A percentile compares a stretch with the other conserved stretches of the same genome.
These are phyloP conservation scores for Escovopsis weberi DNA, from an alignment of 2,329 filamentous ascomycete species.

Conservation along the genomic window DNA sequence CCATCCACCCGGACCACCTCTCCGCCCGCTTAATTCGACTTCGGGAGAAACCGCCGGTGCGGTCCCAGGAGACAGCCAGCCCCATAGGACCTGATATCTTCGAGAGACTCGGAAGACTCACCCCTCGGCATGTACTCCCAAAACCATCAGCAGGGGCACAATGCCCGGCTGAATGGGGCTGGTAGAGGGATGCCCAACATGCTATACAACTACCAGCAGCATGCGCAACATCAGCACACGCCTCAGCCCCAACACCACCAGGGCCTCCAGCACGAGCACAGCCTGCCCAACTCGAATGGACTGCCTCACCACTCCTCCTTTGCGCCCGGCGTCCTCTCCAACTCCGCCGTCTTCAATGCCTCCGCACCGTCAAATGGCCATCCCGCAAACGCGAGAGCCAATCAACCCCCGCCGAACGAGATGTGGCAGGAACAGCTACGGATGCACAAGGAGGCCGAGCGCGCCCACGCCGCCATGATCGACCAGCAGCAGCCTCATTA, in stretches of 20 bases:
- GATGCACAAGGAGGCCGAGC: slow-evolving; percentile 62
- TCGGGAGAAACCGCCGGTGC: slow-evolving; percentile 17
- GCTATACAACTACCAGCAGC: slow-evolving; percentile 55
- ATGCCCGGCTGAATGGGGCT: slow-evolving; percentile 54
- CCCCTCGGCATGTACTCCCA: slow-evolving; percentile 56
- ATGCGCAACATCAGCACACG: slow-evolving; percentile 46
- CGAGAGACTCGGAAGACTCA: slow-evolving; percentile 6
- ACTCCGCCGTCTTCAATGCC: slow-evolving; percentile 44
- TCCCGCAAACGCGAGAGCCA: slow-evolving; percentile 29
- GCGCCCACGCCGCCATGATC: slow-evolving; percentile 55
- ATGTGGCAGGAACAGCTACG: slow-evolving; percentile 86
- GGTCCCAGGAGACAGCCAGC: slow-evolving; percentile 6
- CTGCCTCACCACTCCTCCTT: slow-evolving; percentile 29
- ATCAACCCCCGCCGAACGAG: slow-evolving; percentile 41
- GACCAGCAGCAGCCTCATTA: slow-evolving; percentile 51
- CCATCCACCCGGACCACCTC: slow-evolving; percentile 6
- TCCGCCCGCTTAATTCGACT: slow-evolving; percentile 9
- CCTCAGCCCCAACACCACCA: slow-evolving; percentile 51
- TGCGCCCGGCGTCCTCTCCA: slow-evolving; percentile 37
- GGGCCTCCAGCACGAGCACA: slow-evolving; percentile 43
- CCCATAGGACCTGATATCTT: slow-evolving; percentile 5
- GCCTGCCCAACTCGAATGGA: slow-evolving; percentile 37
- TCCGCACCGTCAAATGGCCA: slow-evolving; percentile 44
- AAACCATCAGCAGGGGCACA: slow-evolving; percentile 57
- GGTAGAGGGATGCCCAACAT: slow-evolving; percentile 45